phyloP scores from a whole-genome alignment of 495 filamentous ascomycete genomes.

The Glutinoglossum americanum region DNA sequence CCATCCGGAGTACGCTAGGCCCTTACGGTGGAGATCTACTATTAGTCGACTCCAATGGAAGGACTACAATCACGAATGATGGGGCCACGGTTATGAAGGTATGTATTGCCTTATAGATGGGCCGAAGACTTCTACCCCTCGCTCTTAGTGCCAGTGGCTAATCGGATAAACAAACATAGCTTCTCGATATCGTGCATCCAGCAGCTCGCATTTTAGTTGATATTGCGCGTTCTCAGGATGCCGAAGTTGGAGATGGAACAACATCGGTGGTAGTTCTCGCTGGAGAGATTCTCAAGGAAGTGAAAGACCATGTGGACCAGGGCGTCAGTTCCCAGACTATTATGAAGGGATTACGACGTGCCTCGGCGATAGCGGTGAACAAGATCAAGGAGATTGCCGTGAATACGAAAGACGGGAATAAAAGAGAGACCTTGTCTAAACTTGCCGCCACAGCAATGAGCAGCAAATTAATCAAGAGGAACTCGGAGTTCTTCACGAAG shows the following conservation, averaged over 20 bases:
- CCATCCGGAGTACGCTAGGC: conserved; percentile 86
- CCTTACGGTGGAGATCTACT: conserved; percentile 93
- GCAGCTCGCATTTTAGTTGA: conserved; percentile 95
- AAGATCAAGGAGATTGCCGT: conserved; percentile 96
- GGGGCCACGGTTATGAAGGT: conserved; percentile 99
- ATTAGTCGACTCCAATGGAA: conserved; percentile 86
- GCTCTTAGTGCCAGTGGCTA: not conserved
- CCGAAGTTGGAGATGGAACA: conserved; percentile 93
- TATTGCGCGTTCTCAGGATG: conserved; percentile 95
- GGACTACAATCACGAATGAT: conserved; percentile 95
- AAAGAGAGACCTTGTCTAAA: conserved; percentile 72
- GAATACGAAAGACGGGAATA: conserved; percentile 63
- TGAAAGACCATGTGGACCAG: conserved; percentile 85
- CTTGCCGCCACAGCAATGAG: conserved; percentile 97
- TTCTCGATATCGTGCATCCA: conserved; percentile 95
- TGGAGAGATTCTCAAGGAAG: conserved; percentile 89
- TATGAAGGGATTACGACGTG: conserved; percentile 83
- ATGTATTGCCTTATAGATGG: conserved; percentile 9
- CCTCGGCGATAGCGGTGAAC: conserved; percentile 82
- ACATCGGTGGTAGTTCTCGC: conserved; percentile 92
- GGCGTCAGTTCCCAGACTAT: conserved; percentile 95
- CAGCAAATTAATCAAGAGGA: conserved; percentile 95
- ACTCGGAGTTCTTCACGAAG: conserved; percentile 91
- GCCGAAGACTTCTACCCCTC: not conserved
- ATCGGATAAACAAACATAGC: conserved; percentile 24